phyloP scores from a whole-genome alignment of 2,329 filamentous ascomycete species.

The Aspergillus pseudoviridinutans region DNA sequence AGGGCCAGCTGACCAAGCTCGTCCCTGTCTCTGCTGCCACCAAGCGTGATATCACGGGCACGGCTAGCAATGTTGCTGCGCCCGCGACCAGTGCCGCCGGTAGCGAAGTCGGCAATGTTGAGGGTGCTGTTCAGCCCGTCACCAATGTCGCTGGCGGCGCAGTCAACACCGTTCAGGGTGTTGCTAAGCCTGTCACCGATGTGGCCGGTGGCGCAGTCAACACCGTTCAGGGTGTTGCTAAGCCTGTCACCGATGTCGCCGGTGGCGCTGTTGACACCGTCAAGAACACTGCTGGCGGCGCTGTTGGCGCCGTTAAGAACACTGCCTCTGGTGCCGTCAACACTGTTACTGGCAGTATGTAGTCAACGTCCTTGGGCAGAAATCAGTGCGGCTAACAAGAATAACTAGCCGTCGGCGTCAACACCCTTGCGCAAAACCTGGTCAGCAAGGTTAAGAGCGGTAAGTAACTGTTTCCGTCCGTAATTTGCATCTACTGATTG shows the following conservation, averaged over 20 bases:
- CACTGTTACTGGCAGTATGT: constrained; percentile 19
- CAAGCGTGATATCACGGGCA: constrained; percentile 8
- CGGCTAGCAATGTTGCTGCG: neutral
- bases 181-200: constrained; percentile 2
- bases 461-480: neutral
- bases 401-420: constrained; percentile 2
- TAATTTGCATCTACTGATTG: neutral
- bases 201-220: constrained; percentile 1
- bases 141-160: constrained; percentile 1
- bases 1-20: constrained; percentile 11
- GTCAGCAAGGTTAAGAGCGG: constrained; percentile 11
- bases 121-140: neutral
- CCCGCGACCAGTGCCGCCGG: constrained; percentile 3
- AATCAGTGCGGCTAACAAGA: neutral
- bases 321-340: constrained; percentile 1
- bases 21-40: neutral
- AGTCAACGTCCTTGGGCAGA: neutral
- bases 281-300: constrained; percentile 1
- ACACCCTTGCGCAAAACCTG: constrained; percentile 12
- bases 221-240: neutral
- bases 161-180: neutral
- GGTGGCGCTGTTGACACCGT: neutral
- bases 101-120: neutral
- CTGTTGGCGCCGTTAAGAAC: neutral
- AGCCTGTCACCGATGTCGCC: constrained; percentile 2